Evolutionary conservation across 805 yeast genomes (phyloP), one percentile per base, ranked within the genome.

Genomic region (Wickerhamomyces alni): DNA sequence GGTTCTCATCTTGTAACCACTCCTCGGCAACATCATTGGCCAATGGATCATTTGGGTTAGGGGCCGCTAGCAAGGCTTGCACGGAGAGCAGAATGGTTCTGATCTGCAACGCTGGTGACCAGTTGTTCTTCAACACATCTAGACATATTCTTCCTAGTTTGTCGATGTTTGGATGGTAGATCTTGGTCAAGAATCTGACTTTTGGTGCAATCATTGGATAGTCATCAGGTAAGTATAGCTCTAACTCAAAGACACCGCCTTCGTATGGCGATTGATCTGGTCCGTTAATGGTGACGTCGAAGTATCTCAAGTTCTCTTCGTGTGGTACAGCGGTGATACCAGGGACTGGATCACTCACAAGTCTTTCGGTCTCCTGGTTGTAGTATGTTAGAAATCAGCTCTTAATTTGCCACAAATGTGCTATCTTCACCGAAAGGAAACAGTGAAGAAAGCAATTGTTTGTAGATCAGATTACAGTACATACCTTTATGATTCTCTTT

Each of bases 121-220:
- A 93, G 65, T 91, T 89, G 52, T 86, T 75, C 65, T 91, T 93
- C 58, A 93, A 71, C 31, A 93, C 97, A 59, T 93, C 98, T 37
- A 93, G 73, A 65, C 99, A 93, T 53, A 93, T 91, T 48, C 99
- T 74, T 8, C 99, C 99, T 47, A 93, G 70, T 59, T 93, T 77
- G 59, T 93, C 99, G 51, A 93, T 93, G 62, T 93, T 93, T 32
- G 96, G 99, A 58, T 93, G 99, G 61, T 93, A 93, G 21, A 93
- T 89, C 61, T 82, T 87, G 24, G 99, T 93, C 46, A 93, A 66
- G 54, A 93, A 93, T 42, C 99, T 74, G 39, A 93, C 94, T 59
- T 88, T 89, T 37, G 99, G 99, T 0, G 99, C 95, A 55, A 87
- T 87, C 97, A 91, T 84, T 11, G 99, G 99, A 61, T 93, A 93